These are phyloP conservation scores for Alternaria burnsii DNA, from an alignment of 2,329 filamentous ascomycete genomes.

Conservation along the genomic window DNA sequence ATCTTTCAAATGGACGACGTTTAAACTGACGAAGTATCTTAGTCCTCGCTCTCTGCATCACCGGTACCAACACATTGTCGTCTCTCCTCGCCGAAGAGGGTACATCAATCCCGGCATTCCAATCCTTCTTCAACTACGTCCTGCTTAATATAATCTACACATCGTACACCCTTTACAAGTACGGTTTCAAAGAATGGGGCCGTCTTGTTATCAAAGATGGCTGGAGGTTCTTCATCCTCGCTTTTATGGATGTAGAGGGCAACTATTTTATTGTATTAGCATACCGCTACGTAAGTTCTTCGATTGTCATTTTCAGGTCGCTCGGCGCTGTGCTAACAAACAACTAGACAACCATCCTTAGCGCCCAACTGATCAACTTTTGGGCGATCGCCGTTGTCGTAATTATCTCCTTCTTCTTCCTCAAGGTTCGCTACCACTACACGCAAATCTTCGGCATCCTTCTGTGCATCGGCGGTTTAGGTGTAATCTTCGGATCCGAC, in stretches of 20 bases:
- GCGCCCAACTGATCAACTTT: slow-evolving; percentile 96
- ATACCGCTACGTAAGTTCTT: slow-evolving; percentile 68
- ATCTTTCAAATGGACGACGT: background rate
- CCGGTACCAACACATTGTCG: slow-evolving; percentile 89
- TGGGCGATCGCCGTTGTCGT: slow-evolving; percentile 97
- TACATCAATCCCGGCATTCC: slow-evolving; percentile 91
- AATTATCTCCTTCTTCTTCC: slow-evolving; percentile 79
- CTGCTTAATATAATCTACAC: slow-evolving; percentile 85
- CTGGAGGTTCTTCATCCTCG: slow-evolving; percentile 91
- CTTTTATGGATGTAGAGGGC: slow-evolving; percentile 92
- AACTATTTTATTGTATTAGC: slow-evolving; percentile 98
- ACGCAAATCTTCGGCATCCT: slow-evolving; percentile 88
- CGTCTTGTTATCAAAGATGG: slow-evolving; percentile 73
- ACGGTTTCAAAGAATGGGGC: slow-evolving; percentile 76
- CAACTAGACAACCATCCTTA: slow-evolving; percentile 82
- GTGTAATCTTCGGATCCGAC: slow-evolving; percentile 85
- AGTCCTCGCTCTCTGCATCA: slow-evolving; percentile 77
- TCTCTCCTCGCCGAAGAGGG: slow-evolving; percentile 72
- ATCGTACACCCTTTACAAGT: slow-evolving; percentile 77
- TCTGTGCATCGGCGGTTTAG: slow-evolving; percentile 89
- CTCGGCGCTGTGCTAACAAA: background rate
- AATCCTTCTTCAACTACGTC: slow-evolving; percentile 94
- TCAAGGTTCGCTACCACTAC: slow-evolving; percentile 88
- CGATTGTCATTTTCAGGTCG: background rate
- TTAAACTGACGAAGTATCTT: background rate